Percentiles rank a stretch among this genome's conserved stretches.
Conservation (phyloP, 345 rosid species). For the Eucalyptus dawsonii region DNA sequence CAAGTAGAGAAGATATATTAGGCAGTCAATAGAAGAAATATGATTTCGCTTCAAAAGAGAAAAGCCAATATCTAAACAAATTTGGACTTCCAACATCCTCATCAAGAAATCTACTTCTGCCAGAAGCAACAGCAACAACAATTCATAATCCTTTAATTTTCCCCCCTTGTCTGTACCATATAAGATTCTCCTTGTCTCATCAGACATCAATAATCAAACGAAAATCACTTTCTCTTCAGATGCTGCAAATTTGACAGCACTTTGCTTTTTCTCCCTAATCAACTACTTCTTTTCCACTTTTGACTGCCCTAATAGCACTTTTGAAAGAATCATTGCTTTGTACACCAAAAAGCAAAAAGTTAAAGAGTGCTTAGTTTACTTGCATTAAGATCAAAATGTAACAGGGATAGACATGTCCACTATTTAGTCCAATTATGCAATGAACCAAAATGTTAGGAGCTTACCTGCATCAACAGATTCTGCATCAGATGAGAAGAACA, state of each 20-base stretch:
- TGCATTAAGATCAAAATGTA: background rate
- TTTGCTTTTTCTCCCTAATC: background rate
- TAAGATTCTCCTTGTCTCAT: background rate
- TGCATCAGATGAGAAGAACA: constrained; percentile 9
- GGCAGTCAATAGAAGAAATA: background rate
- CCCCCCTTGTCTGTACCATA: background rate
- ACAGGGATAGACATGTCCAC: background rate
- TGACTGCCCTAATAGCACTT: background rate
- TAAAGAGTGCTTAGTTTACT: background rate
- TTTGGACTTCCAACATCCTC: background rate
- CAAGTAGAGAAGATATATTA: background rate
- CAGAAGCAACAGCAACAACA: background rate
- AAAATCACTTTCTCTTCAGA: background rate
- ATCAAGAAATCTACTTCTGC: background rate
- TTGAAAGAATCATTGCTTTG: background rate
- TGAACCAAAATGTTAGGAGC: background rate
- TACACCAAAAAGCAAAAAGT: background rate
- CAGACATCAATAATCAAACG: background rate
- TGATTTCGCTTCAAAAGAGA: background rate
- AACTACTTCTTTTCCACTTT: background rate
- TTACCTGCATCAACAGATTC: constrained; percentile 19
- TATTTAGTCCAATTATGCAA: background rate
- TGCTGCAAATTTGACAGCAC: background rate
- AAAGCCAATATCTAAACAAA: background rate
- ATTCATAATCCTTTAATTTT: background rate